Conservation (phyloP, 2,329 filamentous ascomycete genomes). For the Botrytis deweyae region DNA sequence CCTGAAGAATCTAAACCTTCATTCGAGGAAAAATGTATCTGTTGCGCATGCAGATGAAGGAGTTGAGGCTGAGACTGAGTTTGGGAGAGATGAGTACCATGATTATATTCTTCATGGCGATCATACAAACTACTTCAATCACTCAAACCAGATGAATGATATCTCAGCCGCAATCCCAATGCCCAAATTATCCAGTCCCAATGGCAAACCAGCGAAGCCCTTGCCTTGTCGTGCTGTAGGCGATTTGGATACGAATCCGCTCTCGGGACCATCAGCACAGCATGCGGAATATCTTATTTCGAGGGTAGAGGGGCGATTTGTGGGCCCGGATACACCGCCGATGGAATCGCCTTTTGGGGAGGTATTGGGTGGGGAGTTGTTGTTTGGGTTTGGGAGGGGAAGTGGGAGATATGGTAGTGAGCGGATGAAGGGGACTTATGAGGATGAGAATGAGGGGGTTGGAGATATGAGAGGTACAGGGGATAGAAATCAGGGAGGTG, state of each 20-base stretch:
- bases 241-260: not conserved
- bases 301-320: not conserved
- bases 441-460: not conserved
- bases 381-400: not conserved
- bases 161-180: not conserved
- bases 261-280: not conserved
- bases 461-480: no score
- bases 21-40: not conserved
- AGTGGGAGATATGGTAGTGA: not conserved
- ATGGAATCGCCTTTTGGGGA: not conserved
- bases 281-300: not conserved
- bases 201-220: not conserved
- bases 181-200: not conserved
- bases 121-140: not conserved
- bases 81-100: not conserved
- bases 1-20: not conserved
- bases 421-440: not conserved
- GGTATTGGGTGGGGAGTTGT: rapidly evolving
- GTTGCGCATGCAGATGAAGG: not conserved
- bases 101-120: not conserved
- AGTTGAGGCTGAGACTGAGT: not conserved
- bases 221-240: no score
- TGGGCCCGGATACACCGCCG: not conserved
- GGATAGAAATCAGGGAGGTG: not conserved
- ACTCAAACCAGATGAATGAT: not conserved